phyloP scores from a whole-genome alignment of 2,329 filamentous ascomycete species.

The Epichloe amarillans region DNA sequence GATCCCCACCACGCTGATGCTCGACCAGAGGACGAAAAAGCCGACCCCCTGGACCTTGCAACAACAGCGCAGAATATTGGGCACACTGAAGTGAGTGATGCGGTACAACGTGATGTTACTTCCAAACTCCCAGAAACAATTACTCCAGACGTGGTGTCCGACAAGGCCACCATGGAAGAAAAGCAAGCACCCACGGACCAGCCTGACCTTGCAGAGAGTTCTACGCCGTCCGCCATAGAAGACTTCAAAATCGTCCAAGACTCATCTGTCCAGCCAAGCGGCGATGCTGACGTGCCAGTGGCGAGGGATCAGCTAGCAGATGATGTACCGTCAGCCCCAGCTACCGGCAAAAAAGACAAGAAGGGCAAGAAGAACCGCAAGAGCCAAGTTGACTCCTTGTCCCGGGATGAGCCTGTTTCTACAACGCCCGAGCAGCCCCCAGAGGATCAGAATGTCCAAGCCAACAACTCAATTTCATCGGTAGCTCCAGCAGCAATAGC shows the following conservation, averaged over 20 bases:
- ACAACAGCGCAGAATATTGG: slow-evolving; percentile 5
- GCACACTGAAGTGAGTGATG: slow-evolving; percentile 2
- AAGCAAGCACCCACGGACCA: not conserved
- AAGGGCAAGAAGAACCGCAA: slow-evolving; percentile 9
- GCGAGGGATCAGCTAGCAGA: slow-evolving; percentile 3
- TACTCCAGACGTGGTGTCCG: not conserved
- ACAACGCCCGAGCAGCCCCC: not conserved
- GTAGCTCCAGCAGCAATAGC: not conserved
- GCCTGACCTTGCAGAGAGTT: slow-evolving; percentile 1
- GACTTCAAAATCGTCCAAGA: not conserved
- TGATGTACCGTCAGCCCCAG: slow-evolving; percentile 5
- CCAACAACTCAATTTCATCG: not conserved
- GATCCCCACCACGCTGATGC: slow-evolving; percentile 4
- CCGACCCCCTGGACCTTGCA: slow-evolving; percentile 6
- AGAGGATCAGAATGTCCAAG: not conserved
- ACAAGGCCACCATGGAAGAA: not conserved
- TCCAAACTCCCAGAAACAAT: not conserved
- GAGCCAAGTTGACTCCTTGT: slow-evolving; percentile 4
- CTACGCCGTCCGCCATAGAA: not conserved
- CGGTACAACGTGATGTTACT: slow-evolving; percentile 4
- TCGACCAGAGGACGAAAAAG: slow-evolving; percentile 7
- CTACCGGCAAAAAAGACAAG: slow-evolving; percentile 11
- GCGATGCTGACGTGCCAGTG: not conserved
- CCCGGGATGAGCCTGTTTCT: not conserved
- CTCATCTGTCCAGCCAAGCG: slow-evolving; percentile 1